Evolutionary conservation across 371 early-diverging fungal species (phyloP).

Genomic region (Mucor circinelloides): DNA sequence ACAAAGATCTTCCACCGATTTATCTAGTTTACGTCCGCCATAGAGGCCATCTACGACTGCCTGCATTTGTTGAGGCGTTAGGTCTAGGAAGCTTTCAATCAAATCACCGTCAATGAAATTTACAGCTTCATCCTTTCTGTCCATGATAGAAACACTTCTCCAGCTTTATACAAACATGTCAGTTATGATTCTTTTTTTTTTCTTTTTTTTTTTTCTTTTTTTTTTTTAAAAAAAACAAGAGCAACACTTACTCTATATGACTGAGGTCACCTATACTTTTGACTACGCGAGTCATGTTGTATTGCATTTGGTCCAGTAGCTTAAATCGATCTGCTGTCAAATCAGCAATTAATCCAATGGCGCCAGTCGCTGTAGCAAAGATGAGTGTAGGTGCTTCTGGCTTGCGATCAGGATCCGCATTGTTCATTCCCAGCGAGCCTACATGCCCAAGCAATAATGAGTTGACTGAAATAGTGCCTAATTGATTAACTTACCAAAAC

Average conservation of each 20-base stretch:
- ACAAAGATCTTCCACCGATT: constrained; percentile 48
- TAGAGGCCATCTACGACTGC: constrained; percentile 59
- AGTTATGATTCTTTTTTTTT: neutral
- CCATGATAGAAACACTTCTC: constrained; percentile 67
- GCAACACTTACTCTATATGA: constrained; percentile 61
- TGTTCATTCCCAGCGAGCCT: constrained; percentile 78
- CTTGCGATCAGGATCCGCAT: constrained; percentile 59
- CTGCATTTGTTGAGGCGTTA: constrained; percentile 66
- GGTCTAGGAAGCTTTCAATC: constrained; percentile 82
- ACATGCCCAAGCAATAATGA: neutral
- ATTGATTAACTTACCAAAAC: constrained; percentile 58
- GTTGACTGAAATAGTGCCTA: neutral
- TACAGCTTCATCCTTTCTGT: constrained; percentile 52
- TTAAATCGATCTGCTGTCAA: constrained; percentile 64
- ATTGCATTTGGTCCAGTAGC: constrained; percentile 72
- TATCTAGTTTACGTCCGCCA: constrained; percentile 48
- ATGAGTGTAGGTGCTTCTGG: constrained; percentile 60
- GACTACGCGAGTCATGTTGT: constrained; percentile 65
- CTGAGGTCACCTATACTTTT: constrained; percentile 68
- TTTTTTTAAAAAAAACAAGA: too few relatives aligned
- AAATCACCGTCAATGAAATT: constrained; percentile 92
- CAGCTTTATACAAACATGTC: constrained; percentile 48
- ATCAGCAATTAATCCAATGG: constrained; percentile 79
- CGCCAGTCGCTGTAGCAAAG: constrained; percentile 81
- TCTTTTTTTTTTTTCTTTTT: too few relatives aligned